phyloP scores from a whole-genome alignment of 495 filamentous ascomycete genomes.

The Aspergillus ellipticus region DNA sequence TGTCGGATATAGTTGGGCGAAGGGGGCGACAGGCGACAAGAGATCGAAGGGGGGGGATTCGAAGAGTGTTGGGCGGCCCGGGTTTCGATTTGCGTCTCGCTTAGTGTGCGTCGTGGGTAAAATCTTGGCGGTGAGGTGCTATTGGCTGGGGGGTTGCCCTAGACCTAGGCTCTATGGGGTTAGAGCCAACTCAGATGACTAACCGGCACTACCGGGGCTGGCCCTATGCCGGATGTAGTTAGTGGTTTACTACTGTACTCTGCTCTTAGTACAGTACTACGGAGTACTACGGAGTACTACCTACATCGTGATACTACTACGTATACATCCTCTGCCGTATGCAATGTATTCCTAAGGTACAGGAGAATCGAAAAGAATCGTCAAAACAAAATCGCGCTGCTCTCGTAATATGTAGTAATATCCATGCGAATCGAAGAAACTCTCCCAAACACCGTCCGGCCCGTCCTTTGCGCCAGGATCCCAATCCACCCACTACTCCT shows the following conservation, averaged over 20 bases:
- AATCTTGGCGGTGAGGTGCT: constrained; percentile 36
- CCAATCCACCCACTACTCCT: constrained; percentile 25
- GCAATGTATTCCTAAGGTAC: neutral
- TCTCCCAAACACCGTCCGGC: constrained; percentile 40
- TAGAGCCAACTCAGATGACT: neutral
- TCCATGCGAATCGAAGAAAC: constrained; percentile 27
- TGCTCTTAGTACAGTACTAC: too few relatives aligned
- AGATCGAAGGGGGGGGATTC: constrained; percentile 24
- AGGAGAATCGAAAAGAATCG: neutral
- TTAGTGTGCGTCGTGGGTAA: constrained; percentile 45
- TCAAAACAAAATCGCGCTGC: neutral
- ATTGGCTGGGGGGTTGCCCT: constrained; percentile 38
- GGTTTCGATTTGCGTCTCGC: constrained; percentile 41
- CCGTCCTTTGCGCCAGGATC: constrained; percentile 36
- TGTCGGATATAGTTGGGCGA: constrained; percentile 40
- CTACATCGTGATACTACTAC: too few relatives aligned
- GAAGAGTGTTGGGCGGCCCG: constrained; percentile 12
- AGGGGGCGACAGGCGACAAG: constrained; percentile 32
- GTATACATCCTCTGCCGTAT: too few relatives aligned
- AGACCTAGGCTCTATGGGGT: constrained; percentile 32
- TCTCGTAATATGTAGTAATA: constrained; percentile 1
- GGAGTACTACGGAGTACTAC: too few relatives aligned
- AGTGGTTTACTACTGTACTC: too few relatives aligned
- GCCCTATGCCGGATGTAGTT: too few relatives aligned
- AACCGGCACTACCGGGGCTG: neutral